Evolutionary conservation across 2,329 filamentous ascomycete genomes (phyloP).

Genomic region (Botrytis byssoidea): DNA sequence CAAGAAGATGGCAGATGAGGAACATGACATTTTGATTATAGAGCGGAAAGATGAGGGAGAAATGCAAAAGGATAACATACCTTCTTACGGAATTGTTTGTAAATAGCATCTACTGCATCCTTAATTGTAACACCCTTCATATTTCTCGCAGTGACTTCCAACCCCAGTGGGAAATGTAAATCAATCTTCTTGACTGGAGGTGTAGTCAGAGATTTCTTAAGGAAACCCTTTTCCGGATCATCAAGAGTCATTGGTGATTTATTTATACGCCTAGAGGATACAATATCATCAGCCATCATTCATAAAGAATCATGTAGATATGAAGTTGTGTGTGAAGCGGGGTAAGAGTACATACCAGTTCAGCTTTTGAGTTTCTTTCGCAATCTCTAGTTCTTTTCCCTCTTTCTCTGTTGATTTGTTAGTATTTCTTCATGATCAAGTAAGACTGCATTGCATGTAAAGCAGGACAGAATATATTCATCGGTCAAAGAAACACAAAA

Average conservation of each 20-base stretch:
- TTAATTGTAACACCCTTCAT: conserved; percentile 95
- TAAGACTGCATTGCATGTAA: too few species aligned
- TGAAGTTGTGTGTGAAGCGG: not conserved
- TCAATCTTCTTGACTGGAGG: conserved; percentile 94
- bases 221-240: conserved; percentile 65
- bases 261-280: conserved; percentile 84
- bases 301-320: not conserved
- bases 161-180: conserved; percentile 83
- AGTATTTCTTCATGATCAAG: not conserved
- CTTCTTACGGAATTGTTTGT: conserved; percentile 97
- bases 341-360: conserved; percentile 68
- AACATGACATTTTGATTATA: not conserved
- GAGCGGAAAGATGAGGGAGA: too few species aligned
- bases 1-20: conserved; percentile 8
- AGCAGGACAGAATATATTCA: not conserved
- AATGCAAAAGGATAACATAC: conserved; percentile 46
- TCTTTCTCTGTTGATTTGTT: conserved; percentile 60
- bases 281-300: conserved; percentile 24
- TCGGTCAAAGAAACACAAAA: not conserved
- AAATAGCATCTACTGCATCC: conserved; percentile 90
- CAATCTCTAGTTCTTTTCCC: conserved; percentile 68
- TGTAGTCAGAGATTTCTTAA: conserved; percentile 76
- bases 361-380: conserved; percentile 80
- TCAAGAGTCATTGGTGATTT: conserved; percentile 75
- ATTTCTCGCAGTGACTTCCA: conserved; percentile 86